Evolutionary conservation across 148 eudicot species (phyloP).

Genomic region (Rhododendron ferrugineum): DNA sequence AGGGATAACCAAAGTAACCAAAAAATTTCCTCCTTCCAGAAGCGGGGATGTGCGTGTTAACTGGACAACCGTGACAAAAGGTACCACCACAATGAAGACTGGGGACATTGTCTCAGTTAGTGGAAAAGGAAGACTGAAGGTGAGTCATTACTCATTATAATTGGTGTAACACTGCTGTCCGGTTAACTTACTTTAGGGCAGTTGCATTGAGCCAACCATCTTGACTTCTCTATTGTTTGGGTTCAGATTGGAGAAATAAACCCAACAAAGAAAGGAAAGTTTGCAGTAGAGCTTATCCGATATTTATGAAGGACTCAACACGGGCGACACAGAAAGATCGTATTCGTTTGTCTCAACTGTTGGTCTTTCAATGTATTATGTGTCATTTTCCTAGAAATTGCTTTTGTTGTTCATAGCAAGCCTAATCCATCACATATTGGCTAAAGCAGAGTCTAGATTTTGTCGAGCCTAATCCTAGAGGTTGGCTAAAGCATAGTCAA

Average conservation of each 20-base stretch:
- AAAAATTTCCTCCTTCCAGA: slow-evolving; percentile 27
- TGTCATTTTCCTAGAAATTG: background rate
- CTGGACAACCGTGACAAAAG: slow-evolving; percentile 69
- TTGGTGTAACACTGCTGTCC: background rate
- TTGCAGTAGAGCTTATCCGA: slow-evolving; percentile 71
- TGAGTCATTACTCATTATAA: slow-evolving; percentile 19
- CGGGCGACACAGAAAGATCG: background rate
- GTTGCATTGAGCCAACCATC: background rate
- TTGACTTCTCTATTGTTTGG: background rate
- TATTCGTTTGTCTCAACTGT: background rate
- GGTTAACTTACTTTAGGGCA: background rate
- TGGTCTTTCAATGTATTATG: background rate
- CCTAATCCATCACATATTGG: background rate
- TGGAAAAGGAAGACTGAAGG: slow-evolving; percentile 86
- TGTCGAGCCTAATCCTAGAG: background rate
- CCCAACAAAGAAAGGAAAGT: slow-evolving; percentile 80
- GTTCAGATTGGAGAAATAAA: slow-evolving; percentile 80
- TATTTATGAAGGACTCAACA: slow-evolving; percentile 26
- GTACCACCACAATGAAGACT: slow-evolving; percentile 54
- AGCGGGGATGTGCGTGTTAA: slow-evolving; percentile 81
- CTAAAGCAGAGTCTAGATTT: background rate
- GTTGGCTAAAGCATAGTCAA: too few species aligned
- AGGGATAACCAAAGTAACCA: background rate
- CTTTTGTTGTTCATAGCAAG: background rate
- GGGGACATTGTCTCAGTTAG: slow-evolving; percentile 83